phyloP scores from a whole-genome alignment of 208 protist genomes.

The Wallacemonas rigidus region DNA sequence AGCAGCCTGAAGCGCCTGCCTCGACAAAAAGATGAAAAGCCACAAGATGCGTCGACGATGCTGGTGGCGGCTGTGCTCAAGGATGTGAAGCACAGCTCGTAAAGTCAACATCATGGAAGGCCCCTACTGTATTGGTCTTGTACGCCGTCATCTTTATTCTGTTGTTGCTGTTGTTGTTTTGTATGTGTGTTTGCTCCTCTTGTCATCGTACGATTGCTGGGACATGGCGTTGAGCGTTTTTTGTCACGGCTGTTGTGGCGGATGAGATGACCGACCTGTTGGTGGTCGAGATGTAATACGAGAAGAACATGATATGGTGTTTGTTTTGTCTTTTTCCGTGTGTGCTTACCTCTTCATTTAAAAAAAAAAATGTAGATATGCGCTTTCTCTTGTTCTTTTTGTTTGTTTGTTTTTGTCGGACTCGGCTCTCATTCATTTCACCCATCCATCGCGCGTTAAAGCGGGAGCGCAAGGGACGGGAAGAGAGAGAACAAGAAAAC shows the following conservation, averaged over 20 bases:
- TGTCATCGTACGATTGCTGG: not conserved
- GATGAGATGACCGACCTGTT: no score
- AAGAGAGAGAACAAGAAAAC: no score
- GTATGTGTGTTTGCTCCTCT: not conserved
- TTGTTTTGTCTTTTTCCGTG: no score
- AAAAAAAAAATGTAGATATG: no score
- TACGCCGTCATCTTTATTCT: not conserved
- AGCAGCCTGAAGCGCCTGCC: conserved; percentile 47
- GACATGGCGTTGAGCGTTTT: no score
- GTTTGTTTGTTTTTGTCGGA: not conserved
- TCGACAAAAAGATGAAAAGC: conserved; percentile 6
- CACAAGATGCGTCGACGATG: conserved; percentile 1
- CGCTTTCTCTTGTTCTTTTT: not conserved
- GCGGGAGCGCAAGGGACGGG: no score
- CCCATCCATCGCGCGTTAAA: no score
- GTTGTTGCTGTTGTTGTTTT: conserved; percentile 19
- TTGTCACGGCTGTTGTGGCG: no score
- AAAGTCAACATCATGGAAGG: not conserved
- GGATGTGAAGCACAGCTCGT: not conserved
- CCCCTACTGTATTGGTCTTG: not conserved
- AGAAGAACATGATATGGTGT: no score
- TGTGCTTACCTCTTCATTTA: no score
- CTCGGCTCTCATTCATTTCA: no score
- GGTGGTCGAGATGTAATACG: no score
- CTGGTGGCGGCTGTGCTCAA: conserved; percentile 9